Evolutionary conservation across 768 basidiomycete species (phyloP), one percentile per base, ranked within the genome.

Genomic region (Paxillus involutus): DNA sequence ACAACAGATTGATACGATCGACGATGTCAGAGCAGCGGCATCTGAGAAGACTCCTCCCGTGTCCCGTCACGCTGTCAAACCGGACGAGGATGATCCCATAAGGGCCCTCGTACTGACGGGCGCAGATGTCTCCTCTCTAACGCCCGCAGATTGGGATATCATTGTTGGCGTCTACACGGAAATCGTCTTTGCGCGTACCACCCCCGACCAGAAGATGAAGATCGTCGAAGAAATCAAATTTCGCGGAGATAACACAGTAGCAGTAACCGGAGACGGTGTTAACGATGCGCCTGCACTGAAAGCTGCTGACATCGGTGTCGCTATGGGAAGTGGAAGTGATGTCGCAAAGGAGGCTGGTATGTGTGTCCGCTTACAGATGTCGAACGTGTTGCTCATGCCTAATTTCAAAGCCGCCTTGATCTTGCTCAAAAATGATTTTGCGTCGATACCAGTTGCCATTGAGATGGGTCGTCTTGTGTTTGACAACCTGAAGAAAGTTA

Each of bases 381-480:
- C 14, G 21, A 17, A 37, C 2, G 0, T 26, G 2, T 44, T n/a
- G 35, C 41, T 59, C 3, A 64, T 2, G 13, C 26, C n/a, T 6
- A 16, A 30, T 48, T 11, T 41, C 32, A 26, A 41, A 73, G 74
- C 75, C 63, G 62, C 69, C 37, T 64, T 83, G 43, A 75, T 84
- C 19, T 64, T 85, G 26, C 75, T 82, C 53, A 79, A 83, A 57
- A 80, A 83, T 52, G 78, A 82, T 67, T 80, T 85, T 61, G 72
- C 78, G 12, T 81, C 82, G 0, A 84, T 86, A 62, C 77, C 77
- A 13, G 72, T 77, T 33, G 83, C 80, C 5, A 80, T 85, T 53
- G 74, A 82, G 62, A 78, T 82, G 65, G 84, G 84, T 47, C 78
- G 82, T 14, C 69, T 81, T 16, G 78, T 81, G 1, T 84, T 84